Conservation (phyloP, 306 rosid species). For the Lathyrus oleraceus region DNA sequence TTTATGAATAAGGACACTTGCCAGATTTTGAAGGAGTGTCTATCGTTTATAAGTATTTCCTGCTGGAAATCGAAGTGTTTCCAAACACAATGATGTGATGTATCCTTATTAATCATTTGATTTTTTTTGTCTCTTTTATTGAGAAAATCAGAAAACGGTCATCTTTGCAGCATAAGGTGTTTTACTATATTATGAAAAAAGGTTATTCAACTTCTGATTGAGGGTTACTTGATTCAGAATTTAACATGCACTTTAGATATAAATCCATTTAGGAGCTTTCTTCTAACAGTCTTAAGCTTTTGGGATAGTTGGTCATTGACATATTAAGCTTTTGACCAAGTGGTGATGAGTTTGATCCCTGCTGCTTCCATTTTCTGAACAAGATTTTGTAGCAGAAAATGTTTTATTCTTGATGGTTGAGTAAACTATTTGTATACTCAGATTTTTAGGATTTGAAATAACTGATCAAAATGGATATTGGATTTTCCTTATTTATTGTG, state of each 20-base stretch:
- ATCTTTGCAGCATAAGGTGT: not conserved
- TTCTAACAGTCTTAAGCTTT: not conserved
- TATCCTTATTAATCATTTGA: not conserved
- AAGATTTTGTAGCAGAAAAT: not conserved
- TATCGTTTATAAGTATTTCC: not conserved
- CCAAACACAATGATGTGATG: slow-evolving; percentile 1
- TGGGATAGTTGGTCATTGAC: slow-evolving; percentile 2
- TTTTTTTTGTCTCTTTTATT: not conserved
- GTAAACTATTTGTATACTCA: slow-evolving; percentile 3
- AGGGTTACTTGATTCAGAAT: not conserved
- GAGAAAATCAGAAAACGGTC: not conserved
- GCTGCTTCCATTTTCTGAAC: not conserved
- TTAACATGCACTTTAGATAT: not conserved
- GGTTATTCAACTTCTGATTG: not conserved
- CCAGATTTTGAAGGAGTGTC: not conserved
- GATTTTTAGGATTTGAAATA: slow-evolving; percentile 14
- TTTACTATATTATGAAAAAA: not conserved
- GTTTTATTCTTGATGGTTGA: slow-evolving; percentile 1
- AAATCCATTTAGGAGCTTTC: not conserved
- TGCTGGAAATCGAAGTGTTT: not conserved
- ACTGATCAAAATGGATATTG: not conserved
- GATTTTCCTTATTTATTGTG: not conserved
- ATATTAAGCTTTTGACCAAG: not conserved
- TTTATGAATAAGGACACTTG: slow-evolving; percentile 6
- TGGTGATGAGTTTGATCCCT: not conserved